Evolutionary conservation across 2,329 filamentous ascomycete species (phyloP).

Genomic region (Cercospora zeina): DNA sequence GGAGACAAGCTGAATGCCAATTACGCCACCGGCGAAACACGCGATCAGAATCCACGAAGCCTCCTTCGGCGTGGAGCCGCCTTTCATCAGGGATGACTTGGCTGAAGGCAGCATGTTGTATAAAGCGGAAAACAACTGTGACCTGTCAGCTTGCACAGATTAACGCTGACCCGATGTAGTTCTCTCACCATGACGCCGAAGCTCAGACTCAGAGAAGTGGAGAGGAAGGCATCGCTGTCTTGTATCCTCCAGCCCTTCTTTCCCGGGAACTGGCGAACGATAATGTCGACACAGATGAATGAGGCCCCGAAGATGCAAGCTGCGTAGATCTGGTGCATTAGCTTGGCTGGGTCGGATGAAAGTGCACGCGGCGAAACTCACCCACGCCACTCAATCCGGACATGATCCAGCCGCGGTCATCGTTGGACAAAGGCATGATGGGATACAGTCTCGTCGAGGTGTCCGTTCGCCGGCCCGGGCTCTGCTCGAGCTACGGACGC

Average conservation of each 20-base stretch:
- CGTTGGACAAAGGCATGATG: slow-evolving; percentile 64
- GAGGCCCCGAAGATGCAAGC: slow-evolving; percentile 69
- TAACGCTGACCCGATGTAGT: not conserved
- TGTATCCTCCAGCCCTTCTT: slow-evolving; percentile 80
- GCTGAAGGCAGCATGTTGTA: slow-evolving; percentile 92
- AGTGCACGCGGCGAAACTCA: slow-evolving; percentile 40
- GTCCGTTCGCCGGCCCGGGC: not conserved
- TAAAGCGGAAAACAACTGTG: slow-evolving; percentile 82
- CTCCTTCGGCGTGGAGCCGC: slow-evolving; percentile 63
- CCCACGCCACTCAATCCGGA: slow-evolving; percentile 75
- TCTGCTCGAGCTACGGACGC: not conserved
- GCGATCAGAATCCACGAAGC: slow-evolving; percentile 70
- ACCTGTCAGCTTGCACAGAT: slow-evolving; percentile 15
- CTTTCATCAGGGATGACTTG: slow-evolving; percentile 71
- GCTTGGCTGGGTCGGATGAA: not conserved
- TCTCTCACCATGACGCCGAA: slow-evolving; percentile 87
- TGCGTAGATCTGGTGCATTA: slow-evolving; percentile 36
- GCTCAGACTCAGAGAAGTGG: slow-evolving; percentile 83
- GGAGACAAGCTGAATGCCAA: slow-evolving; percentile 74
- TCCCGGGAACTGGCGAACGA: slow-evolving; percentile 71
- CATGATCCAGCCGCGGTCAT: slow-evolving; percentile 93
- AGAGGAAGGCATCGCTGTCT: slow-evolving; percentile 84
- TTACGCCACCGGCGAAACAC: slow-evolving; percentile 69
- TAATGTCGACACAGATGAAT: slow-evolving; percentile 81
- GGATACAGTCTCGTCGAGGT: not conserved